A percentile compares a stretch with the other conserved stretches of the same genome.
Evolutionary conservation across 108 stramenopile species (phyloP).

Genomic region (Parietichytrium sp.): DNA sequence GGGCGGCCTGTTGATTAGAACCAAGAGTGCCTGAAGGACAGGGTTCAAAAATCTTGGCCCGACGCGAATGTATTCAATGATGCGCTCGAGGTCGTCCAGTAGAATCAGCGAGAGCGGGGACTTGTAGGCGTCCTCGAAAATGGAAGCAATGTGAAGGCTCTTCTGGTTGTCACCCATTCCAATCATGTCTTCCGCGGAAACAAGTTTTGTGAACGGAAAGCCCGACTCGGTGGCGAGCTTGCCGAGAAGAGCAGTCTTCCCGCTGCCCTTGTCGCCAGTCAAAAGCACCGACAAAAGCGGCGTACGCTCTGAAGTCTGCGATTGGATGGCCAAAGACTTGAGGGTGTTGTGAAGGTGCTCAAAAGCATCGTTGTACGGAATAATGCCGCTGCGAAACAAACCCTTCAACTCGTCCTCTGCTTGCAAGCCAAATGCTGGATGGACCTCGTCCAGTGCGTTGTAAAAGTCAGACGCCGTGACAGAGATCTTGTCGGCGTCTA

Average conservation of each 20-base stretch:
- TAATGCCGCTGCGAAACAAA: slow-evolving; percentile 88
- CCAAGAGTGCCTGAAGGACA: slow-evolving; percentile 92
- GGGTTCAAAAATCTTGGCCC: slow-evolving; percentile 94
- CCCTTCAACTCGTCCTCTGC: slow-evolving; percentile 77
- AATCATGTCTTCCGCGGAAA: slow-evolving; percentile 95
- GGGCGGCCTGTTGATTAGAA: slow-evolving; percentile 91
- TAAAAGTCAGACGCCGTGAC: slow-evolving; percentile 61
- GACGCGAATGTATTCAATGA: slow-evolving; percentile 95
- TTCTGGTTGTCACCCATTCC: slow-evolving; percentile 74
- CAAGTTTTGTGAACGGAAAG: slow-evolving; percentile 91
- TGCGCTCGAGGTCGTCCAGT: slow-evolving; percentile 95
- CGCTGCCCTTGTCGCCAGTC: slow-evolving; percentile 75
- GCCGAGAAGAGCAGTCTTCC: slow-evolving; percentile 96
- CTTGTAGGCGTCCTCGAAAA: slow-evolving; percentile 95
- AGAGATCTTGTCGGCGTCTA: slow-evolving; percentile 71
- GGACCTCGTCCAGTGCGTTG: slow-evolving; percentile 82
- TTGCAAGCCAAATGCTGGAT: slow-evolving; percentile 91
- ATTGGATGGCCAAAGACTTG: slow-evolving; percentile 79
- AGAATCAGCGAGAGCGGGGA: slow-evolving; percentile 90
- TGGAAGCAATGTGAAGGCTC: slow-evolving; percentile 81
- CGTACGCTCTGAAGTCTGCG: slow-evolving; percentile 77
- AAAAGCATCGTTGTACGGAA: slow-evolving; percentile 85
- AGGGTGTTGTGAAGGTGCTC: slow-evolving; percentile 74
- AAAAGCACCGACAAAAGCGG: slow-evolving; percentile 88
- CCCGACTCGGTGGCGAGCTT: slow-evolving; percentile 85